Evolutionary conservation across 495 filamentous ascomycete genomes (phyloP).

Genomic region (Aspergillus saccharolyticus): DNA sequence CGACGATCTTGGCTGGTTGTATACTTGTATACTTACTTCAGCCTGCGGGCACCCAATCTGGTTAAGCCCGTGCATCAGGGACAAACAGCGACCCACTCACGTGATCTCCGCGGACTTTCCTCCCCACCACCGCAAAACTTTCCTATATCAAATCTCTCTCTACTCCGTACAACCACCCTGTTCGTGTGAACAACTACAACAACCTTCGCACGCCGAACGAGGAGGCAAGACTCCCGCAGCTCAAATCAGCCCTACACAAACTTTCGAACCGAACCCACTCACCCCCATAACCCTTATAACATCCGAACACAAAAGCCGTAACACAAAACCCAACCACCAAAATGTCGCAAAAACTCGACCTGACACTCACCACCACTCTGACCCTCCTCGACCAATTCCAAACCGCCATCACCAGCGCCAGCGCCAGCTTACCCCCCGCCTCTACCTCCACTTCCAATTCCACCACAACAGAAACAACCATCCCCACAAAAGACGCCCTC

Average conservation of each 20-base stretch:
- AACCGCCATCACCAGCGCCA: constrained; percentile 25
- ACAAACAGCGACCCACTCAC: not conserved
- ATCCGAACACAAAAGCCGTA: not conserved
- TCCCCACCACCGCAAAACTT: not conserved
- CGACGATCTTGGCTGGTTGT: too few species aligned
- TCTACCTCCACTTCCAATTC: not conserved
- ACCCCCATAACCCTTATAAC: not conserved
- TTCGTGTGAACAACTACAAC: too few species aligned
- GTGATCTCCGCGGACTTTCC: not conserved
- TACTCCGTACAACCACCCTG: too few species aligned
- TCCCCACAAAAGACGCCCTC: constrained; percentile 48
- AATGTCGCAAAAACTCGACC: constrained; percentile 38
- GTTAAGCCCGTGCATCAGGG: too few species aligned
- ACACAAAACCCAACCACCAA: constrained; percentile 2
- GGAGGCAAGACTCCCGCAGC: too few species aligned
- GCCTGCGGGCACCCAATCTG: too few species aligned
- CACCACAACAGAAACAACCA: constrained; percentile 1
- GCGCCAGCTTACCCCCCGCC: constrained; percentile 10
- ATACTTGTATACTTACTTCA: too few species aligned
- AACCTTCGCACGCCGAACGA: too few species aligned
- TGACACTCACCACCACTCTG: constrained; percentile 28
- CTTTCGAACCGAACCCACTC: too few species aligned
- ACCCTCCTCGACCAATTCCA: constrained; percentile 37
- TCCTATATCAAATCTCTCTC: too few species aligned
- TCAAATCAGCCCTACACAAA: too few species aligned